Conservation (phyloP, 352 stramenopile species). For the Pythium periplocum region DNA sequence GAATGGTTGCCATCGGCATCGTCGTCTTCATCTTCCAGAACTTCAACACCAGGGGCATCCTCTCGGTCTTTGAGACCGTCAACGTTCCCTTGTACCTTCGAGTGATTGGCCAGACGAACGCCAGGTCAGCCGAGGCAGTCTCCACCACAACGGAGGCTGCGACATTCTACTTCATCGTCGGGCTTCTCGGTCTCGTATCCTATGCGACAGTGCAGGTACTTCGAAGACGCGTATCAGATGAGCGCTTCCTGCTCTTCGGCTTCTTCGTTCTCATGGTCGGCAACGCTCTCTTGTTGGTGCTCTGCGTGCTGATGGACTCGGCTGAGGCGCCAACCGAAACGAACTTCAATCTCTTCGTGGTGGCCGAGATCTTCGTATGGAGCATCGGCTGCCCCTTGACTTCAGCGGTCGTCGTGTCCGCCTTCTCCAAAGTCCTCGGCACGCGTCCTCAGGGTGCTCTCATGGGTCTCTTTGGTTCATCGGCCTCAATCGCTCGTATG, state of each 20-base stretch:
- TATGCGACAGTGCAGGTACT: constrained; percentile 32
- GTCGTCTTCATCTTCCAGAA: constrained; percentile 66
- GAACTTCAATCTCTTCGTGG: constrained; percentile 28
- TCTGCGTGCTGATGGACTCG: constrained; percentile 11
- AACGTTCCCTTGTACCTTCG: constrained; percentile 55
- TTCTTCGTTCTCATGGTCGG: constrained; percentile 40
- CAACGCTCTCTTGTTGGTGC: constrained; percentile 34
- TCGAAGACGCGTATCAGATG: constrained; percentile 31
- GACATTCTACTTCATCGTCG: constrained; percentile 47
- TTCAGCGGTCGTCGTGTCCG: constrained; percentile 44
- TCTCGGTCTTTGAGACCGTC: constrained; percentile 71
- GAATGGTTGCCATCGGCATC: constrained; percentile 30
- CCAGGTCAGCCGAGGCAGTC: constrained; percentile 18
- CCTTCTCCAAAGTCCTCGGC: constrained; percentile 57
- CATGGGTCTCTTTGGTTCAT: constrained; percentile 61
- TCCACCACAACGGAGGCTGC: constrained; percentile 27
- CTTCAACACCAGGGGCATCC: constrained; percentile 50
- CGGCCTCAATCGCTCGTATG: constrained; percentile 49
- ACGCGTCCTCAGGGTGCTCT: constrained; percentile 39
- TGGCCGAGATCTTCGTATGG: constrained; percentile 51
- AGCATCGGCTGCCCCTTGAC: constrained; percentile 54
- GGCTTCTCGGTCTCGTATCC: constrained; percentile 41
- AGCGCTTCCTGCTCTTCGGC: constrained; percentile 38
- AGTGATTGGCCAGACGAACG: constrained; percentile 28
- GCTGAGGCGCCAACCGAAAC: too few relatives aligned